phyloP scores from a whole-genome alignment of 2,329 filamentous ascomycete genomes.

The Blumeria hordei region DNA sequence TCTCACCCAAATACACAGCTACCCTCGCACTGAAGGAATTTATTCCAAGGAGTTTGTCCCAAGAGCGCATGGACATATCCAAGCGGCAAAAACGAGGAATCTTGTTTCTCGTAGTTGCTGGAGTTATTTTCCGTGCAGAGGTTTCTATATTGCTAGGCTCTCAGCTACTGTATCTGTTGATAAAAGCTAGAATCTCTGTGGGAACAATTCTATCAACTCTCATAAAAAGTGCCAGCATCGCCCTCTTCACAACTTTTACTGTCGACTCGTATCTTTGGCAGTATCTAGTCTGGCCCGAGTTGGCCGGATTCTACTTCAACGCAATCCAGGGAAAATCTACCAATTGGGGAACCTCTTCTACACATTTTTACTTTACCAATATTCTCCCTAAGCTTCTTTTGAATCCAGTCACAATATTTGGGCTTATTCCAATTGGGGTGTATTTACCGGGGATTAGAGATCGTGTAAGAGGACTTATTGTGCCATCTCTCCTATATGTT shows the following conservation, averaged over 20 bases:
- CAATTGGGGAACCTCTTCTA: conserved; percentile 70
- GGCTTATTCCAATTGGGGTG: conserved; percentile 30
- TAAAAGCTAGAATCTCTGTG: conserved; percentile 26
- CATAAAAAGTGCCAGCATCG: conserved; percentile 35
- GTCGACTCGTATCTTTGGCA: conserved; percentile 94
- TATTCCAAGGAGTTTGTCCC: conserved; percentile 20
- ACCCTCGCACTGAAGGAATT: conserved; percentile 30
- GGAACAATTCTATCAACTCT: conserved; percentile 41
- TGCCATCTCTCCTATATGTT: conserved; percentile 50
- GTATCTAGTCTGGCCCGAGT: conserved; percentile 66
- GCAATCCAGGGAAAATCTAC: conserved; percentile 61
- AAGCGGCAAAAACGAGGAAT: conserved; percentile 39
- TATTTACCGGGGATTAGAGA: conserved; percentile 20
- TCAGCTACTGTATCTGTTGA: conserved; percentile 39
- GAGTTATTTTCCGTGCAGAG: conserved; percentile 73
- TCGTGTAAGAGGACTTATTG: conserved; percentile 24
- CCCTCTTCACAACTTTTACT: conserved; percentile 44
- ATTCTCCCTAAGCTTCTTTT: conserved; percentile 62
- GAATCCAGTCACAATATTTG: conserved; percentile 41
- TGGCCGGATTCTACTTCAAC: conserved; percentile 77
- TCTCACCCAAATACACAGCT: conserved; percentile 20
- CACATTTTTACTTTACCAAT: conserved; percentile 65
- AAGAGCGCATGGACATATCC: conserved; percentile 11
- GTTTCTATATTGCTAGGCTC: conserved; percentile 56
- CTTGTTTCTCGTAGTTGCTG: conserved; percentile 53